Conservation (phyloP, 2,329 filamentous ascomycete genomes). For the Stemphylium beticola region DNA sequence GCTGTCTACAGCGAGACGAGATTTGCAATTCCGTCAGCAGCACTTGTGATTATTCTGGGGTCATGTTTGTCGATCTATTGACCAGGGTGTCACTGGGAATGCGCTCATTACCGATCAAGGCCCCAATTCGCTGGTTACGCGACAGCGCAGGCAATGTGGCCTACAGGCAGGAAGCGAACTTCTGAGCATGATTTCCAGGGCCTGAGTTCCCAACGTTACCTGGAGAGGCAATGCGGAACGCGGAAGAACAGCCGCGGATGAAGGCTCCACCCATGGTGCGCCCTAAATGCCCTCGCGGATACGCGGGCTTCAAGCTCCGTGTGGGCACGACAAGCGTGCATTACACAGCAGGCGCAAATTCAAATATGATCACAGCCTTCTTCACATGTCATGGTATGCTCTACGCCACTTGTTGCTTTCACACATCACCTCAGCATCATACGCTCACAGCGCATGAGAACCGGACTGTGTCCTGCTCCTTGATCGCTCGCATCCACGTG, state of each 20-base stretch:
- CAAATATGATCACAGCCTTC: constrained; percentile 8
- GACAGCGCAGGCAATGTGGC: background rate
- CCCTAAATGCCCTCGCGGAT: constrained; percentile 2
- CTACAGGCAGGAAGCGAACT: constrained; percentile 2
- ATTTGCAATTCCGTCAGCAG: background rate
- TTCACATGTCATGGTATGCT: background rate
- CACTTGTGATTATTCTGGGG: background rate
- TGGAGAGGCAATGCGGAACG: constrained; percentile 17
- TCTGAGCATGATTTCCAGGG: constrained; percentile 1
- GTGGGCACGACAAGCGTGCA: constrained; percentile 15
- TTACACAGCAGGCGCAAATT: constrained; percentile 8
- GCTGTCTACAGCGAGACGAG: background rate
- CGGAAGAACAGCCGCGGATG: constrained; percentile 14
- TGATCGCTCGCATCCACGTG: background rate
- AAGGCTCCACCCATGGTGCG: constrained; percentile 9
- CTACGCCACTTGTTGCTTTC: background rate
- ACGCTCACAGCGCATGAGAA: background rate
- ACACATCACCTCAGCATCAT: background rate
- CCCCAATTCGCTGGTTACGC: constrained; percentile 2
- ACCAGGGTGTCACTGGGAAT: background rate
- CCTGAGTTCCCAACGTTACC: constrained; percentile 1
- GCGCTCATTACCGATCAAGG: background rate
- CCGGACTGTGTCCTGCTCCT: background rate
- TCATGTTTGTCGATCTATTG: background rate
- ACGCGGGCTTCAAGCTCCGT: constrained; percentile 12